Evolutionary conservation across 1,139 yeast species (phyloP).

Genomic region (Candida sp.): DNA sequence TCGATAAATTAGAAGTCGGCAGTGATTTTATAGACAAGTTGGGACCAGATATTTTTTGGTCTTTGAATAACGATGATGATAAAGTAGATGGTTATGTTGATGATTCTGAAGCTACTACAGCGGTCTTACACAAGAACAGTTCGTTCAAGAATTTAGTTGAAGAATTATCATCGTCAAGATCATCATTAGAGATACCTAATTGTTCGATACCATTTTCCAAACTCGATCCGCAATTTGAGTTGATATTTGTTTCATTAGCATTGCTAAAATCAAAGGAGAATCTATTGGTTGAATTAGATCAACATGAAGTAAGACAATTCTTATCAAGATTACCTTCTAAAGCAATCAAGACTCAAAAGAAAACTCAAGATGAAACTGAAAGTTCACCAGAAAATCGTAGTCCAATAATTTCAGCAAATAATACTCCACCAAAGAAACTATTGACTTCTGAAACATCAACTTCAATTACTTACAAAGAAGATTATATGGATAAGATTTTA

Average conservation of each 20-base stretch:
- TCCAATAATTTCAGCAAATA: constrained; percentile 11
- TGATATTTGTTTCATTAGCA: constrained; percentile 74
- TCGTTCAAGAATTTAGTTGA: constrained; percentile 32
- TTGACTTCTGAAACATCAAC: constrained; percentile 35
- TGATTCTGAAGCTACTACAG: neutral
- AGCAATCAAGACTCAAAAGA: constrained; percentile 28
- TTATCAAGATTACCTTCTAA: constrained; percentile 54
- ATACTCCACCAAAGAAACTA: constrained; percentile 8
- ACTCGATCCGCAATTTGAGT: constrained; percentile 75
- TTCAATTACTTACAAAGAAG: constrained; percentile 30
- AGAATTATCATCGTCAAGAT: constrained; percentile 13
- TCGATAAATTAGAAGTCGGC: constrained; percentile 25
- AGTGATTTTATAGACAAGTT: constrained; percentile 24
- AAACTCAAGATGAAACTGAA: constrained; percentile 7
- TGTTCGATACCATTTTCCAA: constrained; percentile 55
- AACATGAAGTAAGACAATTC: constrained; percentile 81
- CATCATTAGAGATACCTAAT: constrained; percentile 5
- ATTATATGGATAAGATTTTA: constrained; percentile 68
- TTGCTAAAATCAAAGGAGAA: constrained; percentile 77
- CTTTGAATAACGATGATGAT: constrained; percentile 14
- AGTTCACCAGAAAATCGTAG: constrained; percentile 10
- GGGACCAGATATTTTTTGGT: constrained; percentile 48
- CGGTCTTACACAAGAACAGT: constrained; percentile 12
- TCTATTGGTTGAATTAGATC: constrained; percentile 80
- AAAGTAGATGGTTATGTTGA: constrained; percentile 1